Conservation (phyloP, 2,329 filamentous ascomycete species). For the Dactylellina sp. region DNA sequence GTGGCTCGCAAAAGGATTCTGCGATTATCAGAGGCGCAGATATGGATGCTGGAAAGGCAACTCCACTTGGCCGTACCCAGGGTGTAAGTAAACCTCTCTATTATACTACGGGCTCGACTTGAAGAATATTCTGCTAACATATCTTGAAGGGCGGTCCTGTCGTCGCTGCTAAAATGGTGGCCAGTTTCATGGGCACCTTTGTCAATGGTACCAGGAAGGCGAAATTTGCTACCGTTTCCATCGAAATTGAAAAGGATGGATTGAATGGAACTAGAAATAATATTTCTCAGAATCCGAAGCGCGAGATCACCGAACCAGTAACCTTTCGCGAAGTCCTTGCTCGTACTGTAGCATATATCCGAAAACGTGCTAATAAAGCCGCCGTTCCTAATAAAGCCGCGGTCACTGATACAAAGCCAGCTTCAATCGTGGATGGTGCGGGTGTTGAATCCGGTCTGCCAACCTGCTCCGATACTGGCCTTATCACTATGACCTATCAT, state of each 20-base stretch:
- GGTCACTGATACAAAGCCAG: conserved; percentile 66
- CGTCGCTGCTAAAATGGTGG: conserved; percentile 70
- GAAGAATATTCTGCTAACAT: conserved; percentile 64
- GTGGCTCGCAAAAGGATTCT: conserved; percentile 77
- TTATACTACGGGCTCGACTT: neutral
- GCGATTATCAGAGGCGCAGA: conserved; percentile 75
- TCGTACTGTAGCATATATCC: conserved; percentile 48
- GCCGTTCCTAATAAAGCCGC: conserved; percentile 63
- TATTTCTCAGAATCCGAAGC: conserved; percentile 59
- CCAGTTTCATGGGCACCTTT: conserved; percentile 71
- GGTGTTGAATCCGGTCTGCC: conserved; percentile 71
- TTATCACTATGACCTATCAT: conserved; percentile 74
- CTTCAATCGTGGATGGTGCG: conserved; percentile 69
- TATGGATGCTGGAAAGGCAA: conserved; percentile 69
- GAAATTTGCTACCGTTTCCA: conserved; percentile 61
- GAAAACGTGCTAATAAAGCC: conserved; percentile 62
- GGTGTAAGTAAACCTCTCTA: conserved; percentile 9
- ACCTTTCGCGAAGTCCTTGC: conserved; percentile 1
- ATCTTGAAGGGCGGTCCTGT: conserved; percentile 67
- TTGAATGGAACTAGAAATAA: conserved; percentile 59
- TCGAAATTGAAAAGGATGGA: too few species aligned
- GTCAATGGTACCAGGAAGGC: conserved; percentile 25
- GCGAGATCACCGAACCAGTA: conserved; percentile 60
- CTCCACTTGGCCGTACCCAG: conserved; percentile 68
- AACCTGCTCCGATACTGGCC: conserved; percentile 72